A percentile compares a stretch with the other conserved stretches of the same genome.
These are phyloP conservation scores for Microascus cirrosus DNA, from an alignment of 2,329 filamentous ascomycete genomes.

Conservation along the genomic window DNA sequence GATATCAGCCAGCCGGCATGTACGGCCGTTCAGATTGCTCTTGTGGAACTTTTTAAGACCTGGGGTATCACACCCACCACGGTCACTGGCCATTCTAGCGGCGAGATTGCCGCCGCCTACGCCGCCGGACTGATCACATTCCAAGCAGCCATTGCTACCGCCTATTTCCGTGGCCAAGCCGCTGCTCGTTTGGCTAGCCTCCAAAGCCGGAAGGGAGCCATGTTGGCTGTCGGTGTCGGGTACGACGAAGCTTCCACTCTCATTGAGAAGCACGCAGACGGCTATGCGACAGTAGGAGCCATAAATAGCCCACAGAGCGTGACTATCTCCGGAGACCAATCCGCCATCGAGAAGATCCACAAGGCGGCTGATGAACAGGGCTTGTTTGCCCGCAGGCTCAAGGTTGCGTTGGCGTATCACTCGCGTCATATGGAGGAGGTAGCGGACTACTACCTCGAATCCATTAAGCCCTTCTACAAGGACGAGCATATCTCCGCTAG, in stretches of 20 bases:
- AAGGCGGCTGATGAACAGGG: conserved; percentile 14
- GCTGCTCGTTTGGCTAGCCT: conserved; percentile 3
- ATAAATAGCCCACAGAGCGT: conserved; percentile 23
- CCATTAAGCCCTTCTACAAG: no score
- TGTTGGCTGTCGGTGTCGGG: conserved; percentile 15
- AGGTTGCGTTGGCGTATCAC: conserved; percentile 29
- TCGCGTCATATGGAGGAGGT: conserved; percentile 13
- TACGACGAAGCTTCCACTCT: no score
- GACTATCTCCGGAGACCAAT: conserved; percentile 20
- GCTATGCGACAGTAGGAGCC: conserved; percentile 4
- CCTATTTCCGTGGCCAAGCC: conserved; percentile 20
- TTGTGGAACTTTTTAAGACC: conserved; percentile 29
- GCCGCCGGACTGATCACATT: conserved; percentile 16
- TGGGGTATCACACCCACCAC: conserved; percentile 26
- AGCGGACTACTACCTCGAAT: no score
- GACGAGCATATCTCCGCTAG: neutral
- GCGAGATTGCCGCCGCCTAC: conserved; percentile 37
- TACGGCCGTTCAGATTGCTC: conserved; percentile 34
- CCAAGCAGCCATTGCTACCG: conserved; percentile 14
- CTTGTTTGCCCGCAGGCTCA: conserved; percentile 18
- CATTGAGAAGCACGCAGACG: neutral
- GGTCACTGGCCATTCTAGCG: conserved; percentile 33
- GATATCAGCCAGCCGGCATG: conserved; percentile 30
- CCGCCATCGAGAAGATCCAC: neutral
- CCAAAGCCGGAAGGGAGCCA: conserved; percentile 12